phyloP scores from a whole-genome alignment of 768 basidiomycete species.

The Thelephora aurantiotincta region DNA sequence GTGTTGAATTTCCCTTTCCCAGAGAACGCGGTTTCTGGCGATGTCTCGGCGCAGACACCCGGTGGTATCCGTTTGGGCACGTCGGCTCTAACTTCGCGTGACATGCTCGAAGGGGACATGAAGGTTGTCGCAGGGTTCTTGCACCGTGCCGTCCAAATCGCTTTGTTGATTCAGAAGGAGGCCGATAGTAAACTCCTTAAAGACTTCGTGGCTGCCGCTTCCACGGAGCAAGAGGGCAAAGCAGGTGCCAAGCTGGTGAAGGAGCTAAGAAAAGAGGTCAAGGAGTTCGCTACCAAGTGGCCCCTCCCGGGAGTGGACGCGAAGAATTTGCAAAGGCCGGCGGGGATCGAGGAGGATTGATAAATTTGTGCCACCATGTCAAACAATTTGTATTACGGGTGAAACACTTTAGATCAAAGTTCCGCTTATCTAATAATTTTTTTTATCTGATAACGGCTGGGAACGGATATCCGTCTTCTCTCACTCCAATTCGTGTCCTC shows the following conservation, averaged over 20 bases:
- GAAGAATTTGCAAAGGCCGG: conserved; percentile 33
- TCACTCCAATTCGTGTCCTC: too few species aligned
- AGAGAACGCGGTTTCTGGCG: conserved; percentile 97
- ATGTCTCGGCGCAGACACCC: conserved; percentile 88
- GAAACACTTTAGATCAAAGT: background rate
- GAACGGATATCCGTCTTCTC: too few species aligned
- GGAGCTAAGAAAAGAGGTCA: conserved; percentile 69
- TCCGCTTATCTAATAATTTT: background rate
- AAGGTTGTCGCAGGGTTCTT: conserved; percentile 81
- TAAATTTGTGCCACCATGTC: background rate
- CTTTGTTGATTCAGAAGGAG: conserved; percentile 83
- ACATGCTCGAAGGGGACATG: conserved; percentile 84
- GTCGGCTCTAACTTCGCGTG: conserved; percentile 84
- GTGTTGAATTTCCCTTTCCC: background rate
- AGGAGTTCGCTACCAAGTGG: conserved; percentile 71
- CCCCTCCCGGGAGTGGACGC: conserved; percentile 81
- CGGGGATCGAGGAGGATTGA: conserved; percentile 45
- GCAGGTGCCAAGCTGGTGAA: conserved; percentile 57
- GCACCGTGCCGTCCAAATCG: conserved; percentile 88
- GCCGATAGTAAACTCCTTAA: conserved; percentile 90
- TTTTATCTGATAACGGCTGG: background rate
- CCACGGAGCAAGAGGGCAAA: conserved; percentile 50
- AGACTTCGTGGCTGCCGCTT: conserved; percentile 84
- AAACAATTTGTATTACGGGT: background rate
- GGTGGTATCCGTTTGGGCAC: conserved; percentile 97